Base-by-base conservation (phyloP, 2,329 filamentous ascomycete genomes). In the Nakataea oryzae region DNA sequence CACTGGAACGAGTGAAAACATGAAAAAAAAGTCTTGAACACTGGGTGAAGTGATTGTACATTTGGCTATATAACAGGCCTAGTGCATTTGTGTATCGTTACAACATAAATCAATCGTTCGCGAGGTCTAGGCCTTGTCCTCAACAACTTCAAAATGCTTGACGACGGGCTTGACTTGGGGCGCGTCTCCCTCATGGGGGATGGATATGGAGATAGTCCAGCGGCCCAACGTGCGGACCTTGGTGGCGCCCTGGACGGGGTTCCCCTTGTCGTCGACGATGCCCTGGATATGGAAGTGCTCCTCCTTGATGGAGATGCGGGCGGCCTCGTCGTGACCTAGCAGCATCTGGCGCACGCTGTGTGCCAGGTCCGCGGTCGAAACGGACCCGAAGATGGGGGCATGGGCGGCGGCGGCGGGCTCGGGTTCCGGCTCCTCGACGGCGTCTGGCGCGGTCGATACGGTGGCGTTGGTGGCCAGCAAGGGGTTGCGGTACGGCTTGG, bases 331-430 rank as follows among this genome's bases (percentile, higher is more conserved):
- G 61, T 73, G 71, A 8, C 62, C 65, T n/a, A 69, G 65, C 58
- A 79, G 67, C n/a, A 63, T 63, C 61, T 72, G 70, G 61, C 72
- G 73, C 66, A 78, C 67, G 28, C 66, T 58, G 28, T 66, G 66
- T 2, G 74, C 68, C 54, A 79, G 69, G 66, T 79, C 75, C 60
- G 60, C 65, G 57, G 68, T 65, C 28, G 76, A 74, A 8, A 79
- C 77, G 59, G 77, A 78, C 54, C 77, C 77, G 66, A 74, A 78
- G 63, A 79, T 78, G 63, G 73, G 60, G 13, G 57, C 29, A 55
- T 64, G 61, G 58, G 59, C 58, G 12, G 61, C 55, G 27, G 61
- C 28, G 34, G 32, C 27, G 27, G 21, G 29, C 54, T 62, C 64
- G 28, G 62, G 58, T 47, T 64, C 60, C n/a, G 12, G 29, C 58